Conservation (phyloP, 163 green algal species). For the Chlorella variabilis region DNA sequence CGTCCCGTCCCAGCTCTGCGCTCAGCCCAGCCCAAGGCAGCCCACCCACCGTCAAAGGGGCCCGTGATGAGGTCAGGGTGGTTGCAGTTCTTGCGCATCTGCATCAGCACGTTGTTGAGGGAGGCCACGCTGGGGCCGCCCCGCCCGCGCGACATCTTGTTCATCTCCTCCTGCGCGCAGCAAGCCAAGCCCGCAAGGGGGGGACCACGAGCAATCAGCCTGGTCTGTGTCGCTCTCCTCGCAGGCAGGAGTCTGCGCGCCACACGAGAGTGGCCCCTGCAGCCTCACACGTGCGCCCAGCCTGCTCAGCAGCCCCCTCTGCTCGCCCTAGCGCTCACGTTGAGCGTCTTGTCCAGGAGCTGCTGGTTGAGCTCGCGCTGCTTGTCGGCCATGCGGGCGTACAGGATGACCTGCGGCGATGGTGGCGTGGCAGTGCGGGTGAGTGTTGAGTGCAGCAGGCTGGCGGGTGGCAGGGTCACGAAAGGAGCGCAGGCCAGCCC, state of each 20-base stretch:
- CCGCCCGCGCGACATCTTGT: slow-evolving; percentile 41
- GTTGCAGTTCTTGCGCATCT: slow-evolving; percentile 99
- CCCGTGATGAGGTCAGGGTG: slow-evolving; percentile 96
- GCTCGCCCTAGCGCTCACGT: no score
- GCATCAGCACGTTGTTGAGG: slow-evolving; percentile 99
- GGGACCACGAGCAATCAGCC: no score
- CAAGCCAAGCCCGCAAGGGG: neutral
- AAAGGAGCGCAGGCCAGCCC: no score
- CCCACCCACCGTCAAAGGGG: slow-evolving; percentile 54
- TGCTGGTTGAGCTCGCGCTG: slow-evolving; percentile 88
- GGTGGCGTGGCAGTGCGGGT: no score
- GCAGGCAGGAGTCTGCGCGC: no score
- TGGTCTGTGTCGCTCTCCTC: neutral
- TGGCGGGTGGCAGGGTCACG: no score
- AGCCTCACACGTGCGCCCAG: no score
- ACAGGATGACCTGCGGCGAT: slow-evolving; percentile 87
- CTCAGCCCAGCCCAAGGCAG: no score
- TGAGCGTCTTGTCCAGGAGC: slow-evolving; percentile 83
- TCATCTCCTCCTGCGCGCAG: slow-evolving; percentile 60
- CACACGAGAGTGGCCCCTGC: no score
- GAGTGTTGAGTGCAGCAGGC: no score
- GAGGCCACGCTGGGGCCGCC: slow-evolving; percentile 30
- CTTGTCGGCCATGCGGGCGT: slow-evolving; percentile 86
- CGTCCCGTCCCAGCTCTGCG: no score
- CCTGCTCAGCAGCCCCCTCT: no score